Percentiles rank a stretch among this genome's conserved stretches.
phyloP scores from a whole-genome alignment of 2,329 filamentous ascomycete genomes.

The Colletotrichum australisinense region DNA sequence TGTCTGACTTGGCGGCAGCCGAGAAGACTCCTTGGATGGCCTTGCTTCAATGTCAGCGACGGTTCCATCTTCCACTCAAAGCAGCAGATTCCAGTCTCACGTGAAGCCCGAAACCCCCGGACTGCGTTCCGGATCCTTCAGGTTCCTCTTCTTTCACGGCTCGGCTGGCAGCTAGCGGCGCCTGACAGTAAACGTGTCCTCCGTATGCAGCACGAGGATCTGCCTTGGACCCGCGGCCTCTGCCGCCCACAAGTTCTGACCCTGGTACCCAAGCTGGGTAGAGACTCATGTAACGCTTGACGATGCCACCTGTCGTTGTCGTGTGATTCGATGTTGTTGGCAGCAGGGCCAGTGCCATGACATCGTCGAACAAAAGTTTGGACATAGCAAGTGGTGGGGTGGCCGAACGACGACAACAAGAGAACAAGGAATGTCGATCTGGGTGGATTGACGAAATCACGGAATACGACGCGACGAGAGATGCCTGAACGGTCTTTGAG shows the following conservation, averaged over 20 bases:
- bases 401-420: background rate
- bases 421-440: background rate
- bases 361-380: conserved; percentile 23
- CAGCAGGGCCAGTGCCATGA: conserved; percentile 28
- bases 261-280: conserved; percentile 34
- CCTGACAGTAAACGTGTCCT: conserved; percentile 51
- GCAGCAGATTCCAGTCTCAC: conserved; percentile 42
- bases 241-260: conserved; percentile 27
- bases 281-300: conserved; percentile 32
- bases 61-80: background rate
- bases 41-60: conserved; percentile 44
- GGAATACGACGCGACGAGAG: background rate
- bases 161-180: conserved; percentile 44
- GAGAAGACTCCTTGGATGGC: conserved; percentile 69
- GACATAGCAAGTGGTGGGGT: conserved; percentile 13
- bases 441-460: background rate
- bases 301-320: background rate
- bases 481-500: background rate
- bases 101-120: conserved; percentile 48
- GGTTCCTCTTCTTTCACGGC: conserved; percentile 44
- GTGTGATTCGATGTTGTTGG: background rate
- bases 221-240: conserved; percentile 24
- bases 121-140: conserved; percentile 12
- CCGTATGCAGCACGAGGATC: conserved; percentile 45
- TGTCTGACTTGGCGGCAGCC: conserved; percentile 56